These are phyloP conservation scores for Quercus tomentella DNA, from an alignment of 331 rosid species.

Conservation along the genomic window DNA sequence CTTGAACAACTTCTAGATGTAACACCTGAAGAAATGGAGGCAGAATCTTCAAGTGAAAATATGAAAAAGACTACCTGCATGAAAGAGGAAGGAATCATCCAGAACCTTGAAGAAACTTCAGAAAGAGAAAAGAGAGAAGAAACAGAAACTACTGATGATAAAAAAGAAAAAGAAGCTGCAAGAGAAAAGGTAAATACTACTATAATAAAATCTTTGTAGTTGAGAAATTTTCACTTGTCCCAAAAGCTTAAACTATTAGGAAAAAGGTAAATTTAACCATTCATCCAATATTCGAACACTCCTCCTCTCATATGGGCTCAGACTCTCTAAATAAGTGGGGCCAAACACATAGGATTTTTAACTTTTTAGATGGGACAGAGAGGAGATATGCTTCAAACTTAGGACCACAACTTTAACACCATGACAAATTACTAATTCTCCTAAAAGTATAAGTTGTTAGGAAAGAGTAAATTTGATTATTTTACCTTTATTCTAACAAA, in stretches of 20 bases:
- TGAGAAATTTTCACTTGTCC: background rate
- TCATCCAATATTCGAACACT: too few species aligned
- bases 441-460: too few species aligned
- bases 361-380: background rate
- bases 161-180: constrained; percentile 10
- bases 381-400: background rate
- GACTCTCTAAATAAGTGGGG: background rate
- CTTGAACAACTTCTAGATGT: constrained; percentile 3
- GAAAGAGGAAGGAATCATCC: constrained; percentile 12
- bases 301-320: too few species aligned
- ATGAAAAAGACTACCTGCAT: background rate
- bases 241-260: too few species aligned
- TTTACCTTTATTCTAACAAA: too few species aligned
- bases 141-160: background rate
- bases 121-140: constrained; percentile 25
- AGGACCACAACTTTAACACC: background rate
- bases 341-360: background rate
- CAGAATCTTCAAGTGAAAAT: constrained; percentile 7
- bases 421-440: too few species aligned
- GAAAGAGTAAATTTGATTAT: too few species aligned
- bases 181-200: constrained; percentile 29
- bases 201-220: background rate
- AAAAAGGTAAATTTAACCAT: too few species aligned
- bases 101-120: constrained; percentile 5
- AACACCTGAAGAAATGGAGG: constrained; percentile 2